Conservation (phyloP, 768 basidiomycete genomes). For the Mycena albidolilacea region DNA sequence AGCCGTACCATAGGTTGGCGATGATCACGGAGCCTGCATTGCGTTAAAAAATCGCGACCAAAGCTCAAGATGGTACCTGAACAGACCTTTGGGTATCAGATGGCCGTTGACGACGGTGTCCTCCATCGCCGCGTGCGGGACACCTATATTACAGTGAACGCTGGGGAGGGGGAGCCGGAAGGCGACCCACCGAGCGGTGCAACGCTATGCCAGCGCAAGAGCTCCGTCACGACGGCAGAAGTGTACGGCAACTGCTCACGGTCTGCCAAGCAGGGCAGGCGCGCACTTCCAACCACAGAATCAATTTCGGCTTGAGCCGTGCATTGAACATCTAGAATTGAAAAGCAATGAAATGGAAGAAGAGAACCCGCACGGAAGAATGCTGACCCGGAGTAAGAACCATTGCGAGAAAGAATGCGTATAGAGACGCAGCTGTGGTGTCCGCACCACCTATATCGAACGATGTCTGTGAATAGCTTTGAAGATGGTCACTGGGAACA, state of each 20-base stretch:
- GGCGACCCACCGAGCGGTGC: constrained; percentile 56
- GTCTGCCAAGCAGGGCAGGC: constrained; percentile 59
- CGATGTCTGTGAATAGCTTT: not conserved
- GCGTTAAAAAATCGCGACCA: not conserved
- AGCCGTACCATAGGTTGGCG: constrained; percentile 62
- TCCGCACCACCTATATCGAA: constrained; percentile 60
- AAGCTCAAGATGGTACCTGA: not conserved
- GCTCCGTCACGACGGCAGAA: constrained; percentile 60
- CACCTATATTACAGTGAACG: constrained; percentile 46
- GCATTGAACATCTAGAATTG: constrained; percentile 60
- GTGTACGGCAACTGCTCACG: constrained; percentile 64
- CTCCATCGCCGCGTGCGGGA: constrained; percentile 62
- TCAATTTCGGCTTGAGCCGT: constrained; percentile 70
- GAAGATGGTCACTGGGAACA: constrained; percentile 30
- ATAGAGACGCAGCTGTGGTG: constrained; percentile 62
- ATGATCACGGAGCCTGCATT: constrained; percentile 56
- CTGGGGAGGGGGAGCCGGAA: not conserved
- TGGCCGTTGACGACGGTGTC: constrained; percentile 61
- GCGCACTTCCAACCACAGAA: constrained; percentile 53
- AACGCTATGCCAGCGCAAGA: constrained; percentile 64
- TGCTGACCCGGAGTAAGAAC: constrained; percentile 53
- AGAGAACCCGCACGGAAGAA: not conserved
- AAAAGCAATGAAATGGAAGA: constrained; percentile 17
- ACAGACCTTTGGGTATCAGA: constrained; percentile 59
- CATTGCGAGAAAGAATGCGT: constrained; percentile 67